These are phyloP conservation scores for Gonapodya prolifera DNA, from an alignment of 192 early-diverging fungal genomes.

Conservation along the genomic window DNA sequence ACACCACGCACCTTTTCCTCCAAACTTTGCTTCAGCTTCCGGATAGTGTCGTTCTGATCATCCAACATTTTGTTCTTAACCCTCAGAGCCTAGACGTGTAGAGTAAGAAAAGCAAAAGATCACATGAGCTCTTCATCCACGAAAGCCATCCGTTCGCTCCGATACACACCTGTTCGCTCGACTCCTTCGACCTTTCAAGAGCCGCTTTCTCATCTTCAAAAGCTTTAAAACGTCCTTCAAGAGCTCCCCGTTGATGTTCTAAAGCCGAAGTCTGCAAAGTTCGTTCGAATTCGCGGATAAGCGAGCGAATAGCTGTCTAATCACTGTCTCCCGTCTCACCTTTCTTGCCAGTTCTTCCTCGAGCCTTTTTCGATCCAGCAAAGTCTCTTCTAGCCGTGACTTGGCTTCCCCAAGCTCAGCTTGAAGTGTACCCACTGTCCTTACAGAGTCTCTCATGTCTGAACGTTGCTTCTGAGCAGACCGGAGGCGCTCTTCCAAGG, in stretches of 20 bases:
- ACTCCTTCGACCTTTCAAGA: conserved; percentile 15
- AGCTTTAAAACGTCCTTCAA: conserved; percentile 8
- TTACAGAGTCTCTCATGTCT: conserved; percentile 9
- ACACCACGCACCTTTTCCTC: conserved; percentile 31
- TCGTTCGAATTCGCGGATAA: not conserved
- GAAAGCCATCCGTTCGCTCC: conserved; percentile 1
- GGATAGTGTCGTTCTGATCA: conserved; percentile 41
- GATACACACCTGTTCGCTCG: conserved; percentile 1
- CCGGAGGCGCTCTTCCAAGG: conserved; percentile 9
- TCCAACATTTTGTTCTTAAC: conserved; percentile 45
- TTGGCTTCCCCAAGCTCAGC: not conserved
- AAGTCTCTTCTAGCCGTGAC: not conserved
- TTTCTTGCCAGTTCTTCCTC: conserved; percentile 6
- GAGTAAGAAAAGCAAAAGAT: not conserved
- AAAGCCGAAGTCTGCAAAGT: not conserved
- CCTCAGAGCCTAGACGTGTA: conserved; percentile 16
- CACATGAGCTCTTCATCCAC: not conserved
- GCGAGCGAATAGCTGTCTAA: not conserved
- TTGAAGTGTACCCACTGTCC: not conserved
- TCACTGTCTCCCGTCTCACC: not conserved
- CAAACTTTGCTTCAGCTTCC: conserved; percentile 34
- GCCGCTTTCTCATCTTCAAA: conserved; percentile 15
- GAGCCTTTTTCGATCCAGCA: conserved; percentile 4
- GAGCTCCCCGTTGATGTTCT: conserved; percentile 7
- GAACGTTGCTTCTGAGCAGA: conserved; percentile 1